Evolutionary conservation across 2,329 filamentous ascomycete species (phyloP).

Genomic region (Fusarium devonianum): DNA sequence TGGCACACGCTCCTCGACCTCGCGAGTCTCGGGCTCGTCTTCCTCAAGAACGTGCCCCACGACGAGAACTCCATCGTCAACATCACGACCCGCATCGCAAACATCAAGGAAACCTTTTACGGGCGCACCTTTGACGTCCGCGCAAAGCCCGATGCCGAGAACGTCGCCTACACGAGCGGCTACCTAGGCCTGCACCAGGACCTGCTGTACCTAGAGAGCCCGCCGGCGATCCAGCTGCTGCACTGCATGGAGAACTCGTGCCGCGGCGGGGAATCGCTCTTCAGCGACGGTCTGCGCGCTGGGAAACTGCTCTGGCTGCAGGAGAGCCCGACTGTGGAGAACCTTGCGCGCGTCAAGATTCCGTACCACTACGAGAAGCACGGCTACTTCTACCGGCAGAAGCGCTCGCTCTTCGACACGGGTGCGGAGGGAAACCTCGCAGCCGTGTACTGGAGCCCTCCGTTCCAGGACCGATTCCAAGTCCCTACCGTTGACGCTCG

Average conservation of each 20-base stretch:
- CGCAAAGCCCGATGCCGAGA: conserved; percentile 80
- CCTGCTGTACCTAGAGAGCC: conserved; percentile 81
- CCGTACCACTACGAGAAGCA: conserved; percentile 75
- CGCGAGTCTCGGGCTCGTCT: conserved; percentile 73
- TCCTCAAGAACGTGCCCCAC: conserved; percentile 77
- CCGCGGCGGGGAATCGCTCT: conserved; percentile 83
- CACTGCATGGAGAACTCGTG: conserved; percentile 87
- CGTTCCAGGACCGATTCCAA: conserved; percentile 71
- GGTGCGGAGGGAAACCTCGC: conserved; percentile 35
- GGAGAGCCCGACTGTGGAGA: conserved; percentile 34
- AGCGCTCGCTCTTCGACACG: conserved; percentile 61
- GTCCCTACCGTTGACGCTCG: conserved; percentile 33
- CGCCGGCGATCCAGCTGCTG: conserved; percentile 84
- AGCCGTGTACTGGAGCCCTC: conserved; percentile 71
- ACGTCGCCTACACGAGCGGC: conserved; percentile 87
- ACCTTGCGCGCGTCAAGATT: conserved; percentile 55
- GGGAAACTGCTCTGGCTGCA: conserved; percentile 49
- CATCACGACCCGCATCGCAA: conserved; percentile 77
- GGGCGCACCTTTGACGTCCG: conserved; percentile 90
- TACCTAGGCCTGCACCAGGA: conserved; percentile 93
- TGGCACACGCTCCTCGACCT: conserved; percentile 69
- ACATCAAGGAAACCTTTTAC: conserved; percentile 87
- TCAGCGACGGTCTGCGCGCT: conserved; percentile 76
- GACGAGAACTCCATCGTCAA: conserved; percentile 69
- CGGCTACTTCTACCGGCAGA: conserved; percentile 67